phyloP scores from a whole-genome alignment of 148 eudicot species.

The Vaccinium darrowii region DNA sequence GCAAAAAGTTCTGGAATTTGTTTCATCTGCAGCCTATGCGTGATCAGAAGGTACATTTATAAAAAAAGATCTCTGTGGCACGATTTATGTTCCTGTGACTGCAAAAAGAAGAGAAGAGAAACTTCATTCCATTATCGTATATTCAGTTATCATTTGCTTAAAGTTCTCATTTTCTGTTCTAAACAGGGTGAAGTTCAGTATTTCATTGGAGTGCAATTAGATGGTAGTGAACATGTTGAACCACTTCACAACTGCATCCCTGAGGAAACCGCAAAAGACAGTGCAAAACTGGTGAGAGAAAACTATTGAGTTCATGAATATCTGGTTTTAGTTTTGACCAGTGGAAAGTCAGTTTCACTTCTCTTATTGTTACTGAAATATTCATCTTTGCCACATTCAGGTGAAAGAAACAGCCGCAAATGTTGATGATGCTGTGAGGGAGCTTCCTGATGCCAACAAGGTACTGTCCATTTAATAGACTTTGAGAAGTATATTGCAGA shows the following conservation, averaged over 20 bases:
- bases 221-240: constrained; percentile 83
- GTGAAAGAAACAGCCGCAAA: constrained; percentile 90
- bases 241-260: constrained; percentile 89
- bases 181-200: constrained; percentile 83
- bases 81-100: background rate
- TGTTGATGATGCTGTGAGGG: constrained; percentile 87
- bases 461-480: constrained; percentile 32
- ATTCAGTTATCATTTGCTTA: background rate
- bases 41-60: constrained; percentile 76
- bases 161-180: constrained; percentile 11
- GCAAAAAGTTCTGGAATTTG: constrained; percentile 97
- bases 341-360: background rate
- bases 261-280: constrained; percentile 63
- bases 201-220: constrained; percentile 62
- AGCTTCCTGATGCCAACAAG: constrained; percentile 98
- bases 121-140: background rate
- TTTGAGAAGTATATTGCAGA: background rate
- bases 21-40: constrained; percentile 99
- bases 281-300: constrained; percentile 56
- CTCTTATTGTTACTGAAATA: background rate
- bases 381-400: constrained; percentile 32
- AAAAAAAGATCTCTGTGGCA: background rate
- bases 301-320: background rate
- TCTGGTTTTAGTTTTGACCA: background rate
- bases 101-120: background rate